These are phyloP conservation scores for Curvularia spicifera DNA, from an alignment of 2,329 filamentous ascomycete genomes.

Conservation along the genomic window DNA sequence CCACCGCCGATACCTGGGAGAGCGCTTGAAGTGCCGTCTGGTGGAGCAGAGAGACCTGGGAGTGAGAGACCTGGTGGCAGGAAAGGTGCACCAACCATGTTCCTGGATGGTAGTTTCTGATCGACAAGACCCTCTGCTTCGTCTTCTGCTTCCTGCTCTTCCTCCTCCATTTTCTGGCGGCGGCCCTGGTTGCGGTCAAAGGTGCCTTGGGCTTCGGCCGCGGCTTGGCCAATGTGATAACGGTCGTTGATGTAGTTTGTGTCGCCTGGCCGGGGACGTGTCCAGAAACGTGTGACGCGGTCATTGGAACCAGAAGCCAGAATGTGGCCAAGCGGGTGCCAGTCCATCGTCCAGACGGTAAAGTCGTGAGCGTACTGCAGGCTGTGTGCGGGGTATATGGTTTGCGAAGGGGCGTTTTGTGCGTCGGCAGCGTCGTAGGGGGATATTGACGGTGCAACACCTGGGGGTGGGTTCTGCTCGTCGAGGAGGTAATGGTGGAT, in stretches of 20 bases:
- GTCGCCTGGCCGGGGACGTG: constrained; percentile 85
- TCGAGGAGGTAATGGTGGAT: constrained; percentile 95
- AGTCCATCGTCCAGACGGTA: constrained; percentile 96
- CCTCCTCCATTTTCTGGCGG: constrained; percentile 83
- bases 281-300: constrained; percentile 96
- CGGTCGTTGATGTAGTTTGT: constrained; percentile 84
- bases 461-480: constrained; percentile 84
- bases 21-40: constrained; percentile 54
- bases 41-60: constrained; percentile 42
- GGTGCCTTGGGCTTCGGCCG: constrained; percentile 92
- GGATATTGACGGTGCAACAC: constrained; percentile 72
- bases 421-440: constrained; percentile 88
- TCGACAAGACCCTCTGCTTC: constrained; percentile 92
- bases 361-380: constrained; percentile 89
- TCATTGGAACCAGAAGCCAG: constrained; percentile 96
- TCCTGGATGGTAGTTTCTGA: constrained; percentile 76
- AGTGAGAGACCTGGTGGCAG: constrained; percentile 65
- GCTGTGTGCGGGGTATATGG: constrained; percentile 90
- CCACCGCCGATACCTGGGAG: constrained; percentile 58
- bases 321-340: constrained; percentile 96
- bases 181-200: constrained; percentile 83
- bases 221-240: constrained; percentile 93
- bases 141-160: constrained; percentile 91
- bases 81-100: constrained; percentile 57
- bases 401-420: constrained; percentile 78